A percentile compares a stretch with the other conserved stretches of the same genome.
Conservation (phyloP, 306 rosid genomes). For the Morella rubra region DNA sequence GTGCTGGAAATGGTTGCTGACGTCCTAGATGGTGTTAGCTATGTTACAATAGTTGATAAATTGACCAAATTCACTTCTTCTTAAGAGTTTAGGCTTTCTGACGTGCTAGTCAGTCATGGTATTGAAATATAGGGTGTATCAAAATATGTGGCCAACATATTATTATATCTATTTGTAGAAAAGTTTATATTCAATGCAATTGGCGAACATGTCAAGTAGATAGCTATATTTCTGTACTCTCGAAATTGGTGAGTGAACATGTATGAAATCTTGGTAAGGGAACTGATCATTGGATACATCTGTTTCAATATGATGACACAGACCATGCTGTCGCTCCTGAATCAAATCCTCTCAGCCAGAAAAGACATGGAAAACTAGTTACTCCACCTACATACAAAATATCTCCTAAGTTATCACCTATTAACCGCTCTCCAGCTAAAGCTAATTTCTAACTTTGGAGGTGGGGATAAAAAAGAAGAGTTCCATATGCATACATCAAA, state of each 20-base stretch:
- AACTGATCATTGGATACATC: not conserved
- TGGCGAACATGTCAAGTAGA: not conserved
- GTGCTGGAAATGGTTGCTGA: not conserved
- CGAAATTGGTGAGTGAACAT: not conserved
- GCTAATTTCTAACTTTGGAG: constrained; percentile 28
- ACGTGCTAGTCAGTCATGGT: not conserved
- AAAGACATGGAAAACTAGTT: constrained; percentile 18
- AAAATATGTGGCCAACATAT: no score
- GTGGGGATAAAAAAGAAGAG: not conserved
- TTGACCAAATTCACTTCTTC: not conserved
- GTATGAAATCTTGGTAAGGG: not conserved
- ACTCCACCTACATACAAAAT: constrained; percentile 21
- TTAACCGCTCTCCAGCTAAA: constrained; percentile 22
- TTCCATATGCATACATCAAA: constrained; percentile 3
- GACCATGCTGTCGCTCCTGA: constrained; percentile 31
- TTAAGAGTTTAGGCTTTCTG: not conserved
- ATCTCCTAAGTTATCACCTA: constrained; percentile 5
- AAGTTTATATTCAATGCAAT: not conserved
- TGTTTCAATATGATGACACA: constrained; percentile 18
- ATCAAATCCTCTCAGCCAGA: constrained; percentile 28
- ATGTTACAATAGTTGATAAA: not conserved
- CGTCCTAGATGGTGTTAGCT: not conserved
- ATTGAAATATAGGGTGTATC: not conserved
- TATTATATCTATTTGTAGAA: not conserved
- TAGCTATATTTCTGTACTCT: not conserved